A percentile compares a stretch with the other conserved stretches of the same genome.
phyloP scores from a whole-genome alignment of 2,329 filamentous ascomycete genomes.

The Parasarocladium wereldwijsianum region DNA sequence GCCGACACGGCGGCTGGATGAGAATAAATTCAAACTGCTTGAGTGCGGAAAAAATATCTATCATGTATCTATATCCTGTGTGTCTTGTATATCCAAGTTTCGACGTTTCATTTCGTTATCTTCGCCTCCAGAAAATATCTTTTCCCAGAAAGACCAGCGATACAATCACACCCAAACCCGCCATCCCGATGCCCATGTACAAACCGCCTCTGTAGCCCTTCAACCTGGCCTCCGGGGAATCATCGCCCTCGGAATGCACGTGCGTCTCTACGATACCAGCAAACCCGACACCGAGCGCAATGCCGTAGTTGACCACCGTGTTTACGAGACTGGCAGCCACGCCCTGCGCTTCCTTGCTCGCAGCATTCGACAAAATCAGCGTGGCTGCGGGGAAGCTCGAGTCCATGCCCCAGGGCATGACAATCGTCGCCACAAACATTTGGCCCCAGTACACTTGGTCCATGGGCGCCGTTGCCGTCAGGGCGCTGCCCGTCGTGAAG shows the following conservation, averaged over 20 bases:
- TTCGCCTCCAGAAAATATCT: slow-evolving; percentile 1
- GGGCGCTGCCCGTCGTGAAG: slow-evolving; percentile 25
- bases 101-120: too few relatives aligned
- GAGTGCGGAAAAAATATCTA: too few relatives aligned
- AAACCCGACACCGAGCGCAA: slow-evolving; percentile 50
- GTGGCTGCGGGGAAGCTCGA: slow-evolving; percentile 51
- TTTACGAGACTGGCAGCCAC: slow-evolving; percentile 40
- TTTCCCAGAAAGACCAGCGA: slow-evolving; percentile 7
- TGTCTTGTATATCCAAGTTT: too few relatives aligned
- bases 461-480: slow-evolving; percentile 32
- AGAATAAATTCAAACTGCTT: too few relatives aligned
- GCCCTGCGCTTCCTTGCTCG: slow-evolving; percentile 29
- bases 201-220: slow-evolving; percentile 21
- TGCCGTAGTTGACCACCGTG: slow-evolving; percentile 54
- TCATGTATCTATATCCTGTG: too few relatives aligned
- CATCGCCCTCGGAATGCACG: slow-evolving; percentile 12
- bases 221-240: slow-evolving; percentile 12
- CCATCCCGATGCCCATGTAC: slow-evolving; percentile 26
- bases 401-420: slow-evolving; percentile 51
- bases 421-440: slow-evolving; percentile 40
- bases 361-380: slow-evolving; percentile 40
- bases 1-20: too few relatives aligned
- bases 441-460: slow-evolving; percentile 50
- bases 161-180: slow-evolving; percentile 9
- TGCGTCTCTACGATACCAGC: slow-evolving; percentile 46